Evolutionary conservation across 2,329 filamentous ascomycete genomes (phyloP).

Genomic region (Coniochaeta pulveracea): DNA sequence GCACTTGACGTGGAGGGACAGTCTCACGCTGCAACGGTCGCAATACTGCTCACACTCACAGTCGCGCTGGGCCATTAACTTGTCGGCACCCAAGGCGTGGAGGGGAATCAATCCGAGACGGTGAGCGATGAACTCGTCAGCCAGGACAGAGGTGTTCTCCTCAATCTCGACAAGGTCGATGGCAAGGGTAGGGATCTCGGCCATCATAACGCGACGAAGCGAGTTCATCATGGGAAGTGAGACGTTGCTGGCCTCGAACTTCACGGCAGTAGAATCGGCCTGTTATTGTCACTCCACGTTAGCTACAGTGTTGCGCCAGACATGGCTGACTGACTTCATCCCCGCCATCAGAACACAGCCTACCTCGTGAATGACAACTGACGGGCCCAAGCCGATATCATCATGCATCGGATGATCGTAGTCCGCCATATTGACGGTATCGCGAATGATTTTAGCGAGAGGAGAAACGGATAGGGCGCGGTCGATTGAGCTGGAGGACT

Average conservation of each 20-base stretch:
- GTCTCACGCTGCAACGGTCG: slow-evolving; percentile 77
- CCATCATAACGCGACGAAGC: slow-evolving; percentile 79
- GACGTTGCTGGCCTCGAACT: slow-evolving; percentile 84
- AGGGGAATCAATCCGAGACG: slow-evolving; percentile 85
- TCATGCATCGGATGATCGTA: slow-evolving; percentile 53
- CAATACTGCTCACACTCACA: slow-evolving; percentile 96
- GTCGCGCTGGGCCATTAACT: slow-evolving; percentile 79
- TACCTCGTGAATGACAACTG: slow-evolving; percentile 50
- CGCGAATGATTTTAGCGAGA: too few species aligned
- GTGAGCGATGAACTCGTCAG: slow-evolving; percentile 92
- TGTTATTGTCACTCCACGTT: slow-evolving; percentile 22
- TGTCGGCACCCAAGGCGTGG: slow-evolving; percentile 70
- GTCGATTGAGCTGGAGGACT: too few species aligned
- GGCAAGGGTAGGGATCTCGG: slow-evolving; percentile 88
- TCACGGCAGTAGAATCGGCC: slow-evolving; percentile 71
- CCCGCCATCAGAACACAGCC: slow-evolving; percentile 5
- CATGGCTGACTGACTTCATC: background rate
- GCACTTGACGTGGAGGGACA: slow-evolving; percentile 78
- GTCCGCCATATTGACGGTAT: slow-evolving; percentile 29
- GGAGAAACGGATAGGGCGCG: too few species aligned
- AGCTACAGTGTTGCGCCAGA: background rate
- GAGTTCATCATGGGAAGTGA: slow-evolving; percentile 90
- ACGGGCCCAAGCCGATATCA: slow-evolving; percentile 42
- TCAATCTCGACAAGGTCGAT: slow-evolving; percentile 93
- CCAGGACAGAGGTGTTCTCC: slow-evolving; percentile 86